Percentiles rank a stretch among this genome's conserved stretches.
Conservation (phyloP, 768 basidiomycete genomes). For the Hysterangium stoloniferum region DNA sequence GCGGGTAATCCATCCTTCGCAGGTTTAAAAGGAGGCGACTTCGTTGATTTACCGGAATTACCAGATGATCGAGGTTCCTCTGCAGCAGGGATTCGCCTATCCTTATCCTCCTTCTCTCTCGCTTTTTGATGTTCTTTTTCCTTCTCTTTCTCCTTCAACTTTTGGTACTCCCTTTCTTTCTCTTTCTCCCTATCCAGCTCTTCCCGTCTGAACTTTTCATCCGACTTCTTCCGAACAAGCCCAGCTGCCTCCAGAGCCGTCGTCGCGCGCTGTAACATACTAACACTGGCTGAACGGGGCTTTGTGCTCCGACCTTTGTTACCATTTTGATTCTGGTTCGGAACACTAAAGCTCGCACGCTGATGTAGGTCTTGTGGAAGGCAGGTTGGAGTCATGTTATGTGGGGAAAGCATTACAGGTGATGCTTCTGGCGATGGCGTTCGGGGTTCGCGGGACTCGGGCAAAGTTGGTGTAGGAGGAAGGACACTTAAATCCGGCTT, state of each 20-base stretch:
- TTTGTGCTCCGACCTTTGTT: constrained; percentile 52
- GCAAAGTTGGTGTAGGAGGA: constrained; percentile 66
- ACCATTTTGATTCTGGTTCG: constrained; percentile 16
- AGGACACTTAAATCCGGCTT: constrained; percentile 65
- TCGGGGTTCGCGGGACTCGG: constrained; percentile 30
- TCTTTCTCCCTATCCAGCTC: constrained; percentile 34
- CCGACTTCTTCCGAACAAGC: constrained; percentile 73
- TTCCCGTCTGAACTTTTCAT: constrained; percentile 51
- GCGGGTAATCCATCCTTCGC: constrained; percentile 40
- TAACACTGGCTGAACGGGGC: constrained; percentile 79
- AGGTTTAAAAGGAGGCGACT: constrained; percentile 57
- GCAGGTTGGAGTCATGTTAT: constrained; percentile 40
- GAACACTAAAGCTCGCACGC: constrained; percentile 5
- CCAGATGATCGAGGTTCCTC: constrained; percentile 60
- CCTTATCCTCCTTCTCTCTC: constrained; percentile 12
- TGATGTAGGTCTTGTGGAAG: constrained; percentile 33
- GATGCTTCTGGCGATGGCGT: constrained; percentile 45
- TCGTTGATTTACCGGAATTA: constrained; percentile 49
- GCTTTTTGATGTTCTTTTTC: constrained; percentile 28
- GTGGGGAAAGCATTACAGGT: constrained; percentile 29
- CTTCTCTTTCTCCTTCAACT: constrained; percentile 25
- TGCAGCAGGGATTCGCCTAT: constrained; percentile 32
- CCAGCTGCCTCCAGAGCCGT: constrained; percentile 84
- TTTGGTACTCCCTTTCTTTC: constrained; percentile 36
- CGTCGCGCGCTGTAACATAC: constrained; percentile 93